Conservation (phyloP, 2,329 filamentous ascomycete species). For the Capronia coronata region DNA sequence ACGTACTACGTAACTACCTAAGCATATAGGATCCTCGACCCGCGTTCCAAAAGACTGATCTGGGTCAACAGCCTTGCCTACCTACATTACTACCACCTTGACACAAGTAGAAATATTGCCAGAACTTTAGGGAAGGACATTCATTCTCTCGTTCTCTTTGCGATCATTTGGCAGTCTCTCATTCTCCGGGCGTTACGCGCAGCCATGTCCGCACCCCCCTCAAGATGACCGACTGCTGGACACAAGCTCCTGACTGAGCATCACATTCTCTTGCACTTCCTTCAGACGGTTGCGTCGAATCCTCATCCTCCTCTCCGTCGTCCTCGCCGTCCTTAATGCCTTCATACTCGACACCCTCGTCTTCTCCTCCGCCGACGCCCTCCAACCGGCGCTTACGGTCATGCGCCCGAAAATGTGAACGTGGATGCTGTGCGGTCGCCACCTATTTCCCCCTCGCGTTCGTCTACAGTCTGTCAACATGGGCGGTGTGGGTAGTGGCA, state of each 20-base stretch:
- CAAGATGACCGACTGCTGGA: constrained; percentile 19
- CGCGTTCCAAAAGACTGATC: too few species aligned
- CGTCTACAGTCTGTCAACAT: constrained; percentile 83
- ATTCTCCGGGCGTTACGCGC: background rate
- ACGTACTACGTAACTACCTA: too few species aligned
- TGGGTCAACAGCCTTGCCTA: too few species aligned
- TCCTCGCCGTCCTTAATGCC: constrained; percentile 25
- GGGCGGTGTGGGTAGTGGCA: constrained; percentile 84
- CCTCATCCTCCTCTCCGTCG: constrained; percentile 1
- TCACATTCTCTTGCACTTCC: background rate
- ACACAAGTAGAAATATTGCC: too few species aligned
- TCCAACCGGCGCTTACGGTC: constrained; percentile 38
- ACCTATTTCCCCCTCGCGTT: constrained; percentile 84
- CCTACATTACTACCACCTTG: too few species aligned
- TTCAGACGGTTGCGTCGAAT: background rate
- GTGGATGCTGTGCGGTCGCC: constrained; percentile 70
- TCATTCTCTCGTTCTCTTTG: too few species aligned
- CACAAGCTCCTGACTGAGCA: constrained; percentile 14
- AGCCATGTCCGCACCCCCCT: constrained; percentile 8
- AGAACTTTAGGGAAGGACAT: too few species aligned
- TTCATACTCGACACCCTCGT: constrained; percentile 29
- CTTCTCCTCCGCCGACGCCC: constrained; percentile 37
- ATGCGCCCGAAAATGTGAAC: constrained; percentile 56
- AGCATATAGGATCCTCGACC: too few species aligned
- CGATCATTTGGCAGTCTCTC: too few species aligned